Evolutionary conservation across 805 yeast genomes (phyloP).

Genomic region (Suhomyces canberraensis): DNA sequence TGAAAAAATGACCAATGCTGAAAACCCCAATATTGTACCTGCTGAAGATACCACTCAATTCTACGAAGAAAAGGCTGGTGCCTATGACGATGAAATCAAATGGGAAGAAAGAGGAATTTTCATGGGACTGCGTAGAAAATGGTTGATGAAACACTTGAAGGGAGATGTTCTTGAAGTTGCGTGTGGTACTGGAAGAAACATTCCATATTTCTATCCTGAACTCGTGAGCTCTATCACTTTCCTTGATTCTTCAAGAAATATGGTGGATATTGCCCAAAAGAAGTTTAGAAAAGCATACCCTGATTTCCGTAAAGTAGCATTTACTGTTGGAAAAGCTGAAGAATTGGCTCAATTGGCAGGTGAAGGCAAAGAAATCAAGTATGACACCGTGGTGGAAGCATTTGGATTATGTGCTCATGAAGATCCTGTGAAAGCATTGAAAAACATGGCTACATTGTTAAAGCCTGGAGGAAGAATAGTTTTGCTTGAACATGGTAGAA

Average conservation of each 20-base stretch:
- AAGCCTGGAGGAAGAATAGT: conserved; percentile 90
- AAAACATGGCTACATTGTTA: conserved; percentile 67
- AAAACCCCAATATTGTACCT: conserved; percentile 50
- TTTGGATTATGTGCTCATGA: conserved; percentile 96
- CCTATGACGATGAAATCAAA: conserved; percentile 77
- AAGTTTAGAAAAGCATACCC: conserved; percentile 73
- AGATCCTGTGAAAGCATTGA: conserved; percentile 80
- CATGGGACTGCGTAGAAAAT: conserved; percentile 64
- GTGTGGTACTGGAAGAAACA: conserved; percentile 94
- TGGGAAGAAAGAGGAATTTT: conserved; percentile 64
- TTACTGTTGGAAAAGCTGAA: conserved; percentile 88
- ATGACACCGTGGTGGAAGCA: conserved; percentile 90
- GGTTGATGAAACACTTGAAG: conserved; percentile 70
- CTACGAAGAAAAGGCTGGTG: conserved; percentile 73
- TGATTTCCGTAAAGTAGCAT: conserved; percentile 67
- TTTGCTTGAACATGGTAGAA: conserved; percentile 89
- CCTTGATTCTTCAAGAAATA: conserved; percentile 76
- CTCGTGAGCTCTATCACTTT: conserved; percentile 72
- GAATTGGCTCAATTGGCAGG: conserved; percentile 60
- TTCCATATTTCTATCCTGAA: conserved; percentile 64
- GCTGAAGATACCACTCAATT: conserved; percentile 79
- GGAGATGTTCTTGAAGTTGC: conserved; percentile 96
- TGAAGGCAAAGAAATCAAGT: conserved; percentile 45
- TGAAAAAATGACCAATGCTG: conserved; percentile 28
- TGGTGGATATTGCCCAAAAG: conserved; percentile 77